These are phyloP conservation scores for Trapa incisa DNA, from an alignment of 345 rosid genomes.

Conservation along the genomic window DNA sequence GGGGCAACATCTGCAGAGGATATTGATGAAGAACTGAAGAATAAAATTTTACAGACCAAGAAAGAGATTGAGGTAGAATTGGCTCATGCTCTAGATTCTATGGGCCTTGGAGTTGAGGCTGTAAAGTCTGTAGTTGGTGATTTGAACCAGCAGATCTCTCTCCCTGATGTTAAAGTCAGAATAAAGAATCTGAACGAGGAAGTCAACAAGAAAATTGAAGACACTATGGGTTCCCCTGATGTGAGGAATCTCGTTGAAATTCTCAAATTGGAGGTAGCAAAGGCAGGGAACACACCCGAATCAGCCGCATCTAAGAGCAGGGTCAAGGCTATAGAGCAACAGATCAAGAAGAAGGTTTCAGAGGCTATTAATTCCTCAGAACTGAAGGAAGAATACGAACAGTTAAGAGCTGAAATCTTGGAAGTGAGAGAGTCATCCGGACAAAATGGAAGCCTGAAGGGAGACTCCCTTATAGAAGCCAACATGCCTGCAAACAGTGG, in stretches of 20 bases:
- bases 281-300: too few relatives aligned
- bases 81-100: slow-evolving; percentile 31
- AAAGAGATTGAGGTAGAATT: slow-evolving; percentile 46
- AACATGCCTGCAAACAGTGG: slow-evolving; percentile 10
- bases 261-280: too few relatives aligned
- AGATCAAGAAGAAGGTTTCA: slow-evolving; percentile 41
- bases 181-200: slow-evolving; percentile 39
- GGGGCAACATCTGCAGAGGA: slow-evolving; percentile 43
- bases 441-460: slow-evolving; percentile 30
- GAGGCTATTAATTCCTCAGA: slow-evolving; percentile 43
- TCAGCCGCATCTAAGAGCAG: too few relatives aligned
- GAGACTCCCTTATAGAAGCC: slow-evolving; percentile 34
- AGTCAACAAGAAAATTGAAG: slow-evolving; percentile 43
- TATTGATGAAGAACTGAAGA: slow-evolving; percentile 29
- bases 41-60: neutral
- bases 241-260: slow-evolving; percentile 10
- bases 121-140: slow-evolving; percentile 25
- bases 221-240: slow-evolving; percentile 34
- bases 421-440: slow-evolving; percentile 23
- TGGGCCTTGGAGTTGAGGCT: slow-evolving; percentile 44
- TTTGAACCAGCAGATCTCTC: slow-evolving; percentile 19
- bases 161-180: slow-evolving; percentile 25
- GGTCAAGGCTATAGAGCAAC: too few relatives aligned
- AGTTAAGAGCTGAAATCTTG: slow-evolving; percentile 34
- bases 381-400: slow-evolving; percentile 42